Conservation (phyloP, 2,329 filamentous ascomycete species). For the Epichloe uncinata region DNA sequence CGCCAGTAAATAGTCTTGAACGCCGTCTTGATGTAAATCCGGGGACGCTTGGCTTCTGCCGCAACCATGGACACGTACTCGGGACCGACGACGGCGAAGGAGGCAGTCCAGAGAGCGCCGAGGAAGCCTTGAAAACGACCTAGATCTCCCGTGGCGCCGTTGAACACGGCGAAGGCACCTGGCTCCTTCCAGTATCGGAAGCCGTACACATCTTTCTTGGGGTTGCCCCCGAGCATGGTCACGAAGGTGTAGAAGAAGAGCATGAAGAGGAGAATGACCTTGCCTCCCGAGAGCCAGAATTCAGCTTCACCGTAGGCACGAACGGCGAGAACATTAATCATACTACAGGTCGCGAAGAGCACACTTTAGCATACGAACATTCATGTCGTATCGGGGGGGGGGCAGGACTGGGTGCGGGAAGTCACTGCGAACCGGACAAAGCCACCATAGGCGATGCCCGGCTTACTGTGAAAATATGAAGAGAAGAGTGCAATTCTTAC, state of each 20-base stretch:
- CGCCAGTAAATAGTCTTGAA: slow-evolving; percentile 65
- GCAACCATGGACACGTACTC: slow-evolving; percentile 59
- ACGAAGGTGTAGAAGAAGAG: slow-evolving; percentile 67
- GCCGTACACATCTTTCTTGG: slow-evolving; percentile 51
- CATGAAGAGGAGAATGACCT: slow-evolving; percentile 52
- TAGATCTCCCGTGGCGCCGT: slow-evolving; percentile 40
- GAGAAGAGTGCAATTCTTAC: slow-evolving; percentile 25
- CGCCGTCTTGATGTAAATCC: slow-evolving; percentile 50
- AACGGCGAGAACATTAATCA: slow-evolving; percentile 52
- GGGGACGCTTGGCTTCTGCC: slow-evolving; percentile 53
- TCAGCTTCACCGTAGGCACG: slow-evolving; percentile 58
- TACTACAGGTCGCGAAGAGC: slow-evolving; percentile 18
- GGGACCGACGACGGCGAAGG: slow-evolving; percentile 51
- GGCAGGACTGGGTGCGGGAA: background rate
- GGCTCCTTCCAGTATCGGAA: slow-evolving; percentile 53
- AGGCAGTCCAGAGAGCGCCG: slow-evolving; percentile 49
- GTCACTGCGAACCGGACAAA: background rate
- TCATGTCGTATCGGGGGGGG: background rate
- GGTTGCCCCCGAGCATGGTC: slow-evolving; percentile 68
- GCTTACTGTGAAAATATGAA: background rate
- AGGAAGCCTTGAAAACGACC: slow-evolving; percentile 63
- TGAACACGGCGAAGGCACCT: slow-evolving; percentile 36
- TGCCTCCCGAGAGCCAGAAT: slow-evolving; percentile 52
- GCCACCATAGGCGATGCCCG: background rate
- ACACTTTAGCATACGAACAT: slow-evolving; percentile 16